Percentiles rank a stretch among this genome's conserved stretches.
Evolutionary conservation across 1,284 basidiomycete genomes (phyloP).

Genomic region (Boletus smithii): DNA sequence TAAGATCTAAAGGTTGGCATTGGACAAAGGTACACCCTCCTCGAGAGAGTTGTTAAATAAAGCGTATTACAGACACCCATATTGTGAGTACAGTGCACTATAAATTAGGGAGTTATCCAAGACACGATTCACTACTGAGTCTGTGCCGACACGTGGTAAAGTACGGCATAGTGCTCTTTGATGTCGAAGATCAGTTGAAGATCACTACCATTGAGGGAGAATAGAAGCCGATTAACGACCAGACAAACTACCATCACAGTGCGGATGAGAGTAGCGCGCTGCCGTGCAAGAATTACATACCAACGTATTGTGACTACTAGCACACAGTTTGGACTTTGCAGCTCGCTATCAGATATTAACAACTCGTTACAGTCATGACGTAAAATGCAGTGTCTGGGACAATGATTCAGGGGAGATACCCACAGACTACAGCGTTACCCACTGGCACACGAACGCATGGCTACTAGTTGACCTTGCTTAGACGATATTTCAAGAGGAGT

Average conservation of each 20-base stretch:
- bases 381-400: conserved; percentile 16
- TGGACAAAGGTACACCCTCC: background rate
- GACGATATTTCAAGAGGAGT: conserved; percentile 1
- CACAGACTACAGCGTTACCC: background rate
- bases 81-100: background rate
- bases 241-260: conserved; percentile 4
- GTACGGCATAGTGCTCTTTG: conserved; percentile 16
- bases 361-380: conserved; percentile 18
- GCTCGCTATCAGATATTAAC: background rate
- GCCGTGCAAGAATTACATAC: conserved; percentile 1
- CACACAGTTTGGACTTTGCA: conserved; percentile 2
- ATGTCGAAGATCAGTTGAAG: conserved; percentile 32
- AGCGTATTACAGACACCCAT: background rate
- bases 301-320: background rate
- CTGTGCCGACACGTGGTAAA: conserved; percentile 15
- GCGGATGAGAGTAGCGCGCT: conserved; percentile 1
- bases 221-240: conserved; percentile 29
- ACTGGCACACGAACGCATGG: conserved; percentile 6
- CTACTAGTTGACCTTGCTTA: background rate
- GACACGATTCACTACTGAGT: conserved; percentile 1
- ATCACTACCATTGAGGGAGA: conserved; percentile 27
- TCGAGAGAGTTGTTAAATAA: background rate
- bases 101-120: background rate
- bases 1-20: background rate
- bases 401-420: conserved; percentile 4